These are phyloP conservation scores for Coix lacrymajobi DNA, from an alignment of 176 grass and related monocot species.

Conservation along the genomic window DNA sequence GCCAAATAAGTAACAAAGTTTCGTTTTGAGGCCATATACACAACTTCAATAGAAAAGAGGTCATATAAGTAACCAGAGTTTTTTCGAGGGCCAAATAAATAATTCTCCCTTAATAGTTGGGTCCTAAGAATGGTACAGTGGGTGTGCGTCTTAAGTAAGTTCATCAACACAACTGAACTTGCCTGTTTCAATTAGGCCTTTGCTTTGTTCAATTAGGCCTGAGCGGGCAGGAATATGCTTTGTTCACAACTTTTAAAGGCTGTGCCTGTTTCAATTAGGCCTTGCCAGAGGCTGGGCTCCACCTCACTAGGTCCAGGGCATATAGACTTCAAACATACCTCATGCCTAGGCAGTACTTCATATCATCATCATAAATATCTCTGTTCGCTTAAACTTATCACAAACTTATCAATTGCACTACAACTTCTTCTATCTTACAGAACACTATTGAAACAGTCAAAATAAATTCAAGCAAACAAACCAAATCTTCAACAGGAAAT, in stretches of 20 bases:
- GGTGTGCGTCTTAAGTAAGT: slow-evolving; percentile 24
- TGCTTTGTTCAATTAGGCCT: not conserved
- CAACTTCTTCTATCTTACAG: no score
- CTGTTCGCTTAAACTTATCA: no score
- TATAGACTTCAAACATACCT: not conserved
- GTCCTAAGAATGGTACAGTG: slow-evolving; percentile 27
- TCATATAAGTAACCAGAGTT: no score
- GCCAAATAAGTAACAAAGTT: no score
- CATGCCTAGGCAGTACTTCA: not conserved
- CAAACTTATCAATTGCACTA: no score
- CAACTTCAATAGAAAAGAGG: no score
- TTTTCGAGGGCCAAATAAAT: no score
- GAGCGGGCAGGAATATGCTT: no score
- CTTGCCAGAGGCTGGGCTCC: not conserved
- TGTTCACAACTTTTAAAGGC: slow-evolving; percentile 21
- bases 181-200: not conserved
- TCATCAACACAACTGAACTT: slow-evolving; percentile 23
- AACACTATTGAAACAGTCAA: no score
- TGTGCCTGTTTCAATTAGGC: slow-evolving; percentile 13
- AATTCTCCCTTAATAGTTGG: slow-evolving; percentile 36
- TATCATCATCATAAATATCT: no score
- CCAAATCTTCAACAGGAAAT: not conserved
- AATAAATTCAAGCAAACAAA: no score
- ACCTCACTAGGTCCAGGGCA: not conserved
- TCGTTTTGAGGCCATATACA: no score